These are phyloP conservation scores for Daldinia eschscholtzii DNA, from an alignment of 2,329 filamentous ascomycete species.

Conservation along the genomic window DNA sequence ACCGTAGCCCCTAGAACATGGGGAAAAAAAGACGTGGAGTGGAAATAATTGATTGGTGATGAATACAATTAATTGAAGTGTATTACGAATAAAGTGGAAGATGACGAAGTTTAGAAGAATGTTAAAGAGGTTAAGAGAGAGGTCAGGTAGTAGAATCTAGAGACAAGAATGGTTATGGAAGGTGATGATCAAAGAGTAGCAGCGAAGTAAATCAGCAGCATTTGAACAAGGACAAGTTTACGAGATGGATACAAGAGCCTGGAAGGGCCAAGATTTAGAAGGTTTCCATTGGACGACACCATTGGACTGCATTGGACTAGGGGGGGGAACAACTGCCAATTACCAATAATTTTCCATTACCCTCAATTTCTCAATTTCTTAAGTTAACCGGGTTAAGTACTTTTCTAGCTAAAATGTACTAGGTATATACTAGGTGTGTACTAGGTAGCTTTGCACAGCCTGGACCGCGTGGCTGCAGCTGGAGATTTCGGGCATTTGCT, in stretches of 20 bases:
- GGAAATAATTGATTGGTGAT: constrained; percentile 30
- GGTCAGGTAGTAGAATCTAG: constrained; percentile 13
- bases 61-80: constrained; percentile 42
- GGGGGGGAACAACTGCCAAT: constrained; percentile 12
- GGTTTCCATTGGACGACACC: constrained; percentile 3
- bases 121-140: constrained; percentile 28
- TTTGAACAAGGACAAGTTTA: constrained; percentile 30
- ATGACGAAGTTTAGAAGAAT: constrained; percentile 34
- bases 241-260: constrained; percentile 4
- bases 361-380: constrained; percentile 22
- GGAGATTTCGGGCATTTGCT: constrained; percentile 27
- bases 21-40: neutral
- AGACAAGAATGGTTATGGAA: constrained; percentile 40
- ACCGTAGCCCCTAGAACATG: constrained; percentile 16
- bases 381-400: neutral
- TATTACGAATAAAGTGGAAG: constrained; percentile 40
- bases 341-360: constrained; percentile 19
- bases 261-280: constrained; percentile 19
- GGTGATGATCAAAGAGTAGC: constrained; percentile 39
- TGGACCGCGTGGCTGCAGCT: constrained; percentile 31
- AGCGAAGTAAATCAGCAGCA: constrained; percentile 18
- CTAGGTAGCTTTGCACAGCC: constrained; percentile 3
- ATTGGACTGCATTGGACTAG: neutral
- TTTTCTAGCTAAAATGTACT: too few species aligned
- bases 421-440: too few species aligned